Percentiles rank a stretch among this genome's conserved stretches.
Evolutionary conservation across 768 basidiomycete genomes (phyloP).

Genomic region (Tricholomella constricta): DNA sequence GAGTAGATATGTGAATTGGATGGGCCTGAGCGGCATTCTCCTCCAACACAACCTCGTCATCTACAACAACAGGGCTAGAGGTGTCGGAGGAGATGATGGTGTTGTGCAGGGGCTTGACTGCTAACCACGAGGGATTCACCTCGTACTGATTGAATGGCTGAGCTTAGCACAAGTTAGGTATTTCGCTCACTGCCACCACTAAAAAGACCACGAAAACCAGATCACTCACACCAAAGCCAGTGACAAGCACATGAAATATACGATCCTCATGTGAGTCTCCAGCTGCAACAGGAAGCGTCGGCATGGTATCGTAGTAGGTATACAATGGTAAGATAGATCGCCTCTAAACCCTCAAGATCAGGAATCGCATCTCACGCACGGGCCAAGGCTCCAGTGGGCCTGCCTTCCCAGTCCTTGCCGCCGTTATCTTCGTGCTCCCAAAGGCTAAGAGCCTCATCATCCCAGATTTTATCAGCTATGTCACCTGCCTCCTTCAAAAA

Average conservation of each 20-base stretch:
- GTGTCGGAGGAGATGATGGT: conserved; percentile 45
- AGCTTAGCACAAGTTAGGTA: conserved; percentile 19
- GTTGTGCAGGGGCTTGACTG: conserved; percentile 64
- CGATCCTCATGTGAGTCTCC: conserved; percentile 28
- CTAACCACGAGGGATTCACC: conserved; percentile 74
- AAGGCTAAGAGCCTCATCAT: conserved; percentile 52
- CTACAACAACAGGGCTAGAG: conserved; percentile 25
- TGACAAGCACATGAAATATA: conserved; percentile 48
- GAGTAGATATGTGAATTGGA: conserved; percentile 59
- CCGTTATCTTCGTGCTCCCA: conserved; percentile 60
- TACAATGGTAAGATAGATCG: background rate
- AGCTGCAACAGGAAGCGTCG: conserved; percentile 25
- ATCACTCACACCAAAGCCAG: conserved; percentile 55
- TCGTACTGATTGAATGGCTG: conserved; percentile 59
- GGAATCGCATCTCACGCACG: conserved; percentile 23
- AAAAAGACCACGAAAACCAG: conserved; percentile 1
- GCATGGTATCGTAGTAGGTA: conserved; percentile 27
- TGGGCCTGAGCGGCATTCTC: conserved; percentile 23
- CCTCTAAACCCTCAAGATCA: background rate
- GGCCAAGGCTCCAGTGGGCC: conserved; percentile 18
- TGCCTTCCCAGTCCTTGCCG: conserved; percentile 51
- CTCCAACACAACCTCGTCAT: conserved; percentile 19
- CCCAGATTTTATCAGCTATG: conserved; percentile 51
- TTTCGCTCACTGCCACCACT: conserved; percentile 3
- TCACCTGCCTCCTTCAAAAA: conserved; percentile 50